Evolutionary conservation across 129 eudicot species (phyloP).

Genomic region (Saposhnikovia divaricata): DNA sequence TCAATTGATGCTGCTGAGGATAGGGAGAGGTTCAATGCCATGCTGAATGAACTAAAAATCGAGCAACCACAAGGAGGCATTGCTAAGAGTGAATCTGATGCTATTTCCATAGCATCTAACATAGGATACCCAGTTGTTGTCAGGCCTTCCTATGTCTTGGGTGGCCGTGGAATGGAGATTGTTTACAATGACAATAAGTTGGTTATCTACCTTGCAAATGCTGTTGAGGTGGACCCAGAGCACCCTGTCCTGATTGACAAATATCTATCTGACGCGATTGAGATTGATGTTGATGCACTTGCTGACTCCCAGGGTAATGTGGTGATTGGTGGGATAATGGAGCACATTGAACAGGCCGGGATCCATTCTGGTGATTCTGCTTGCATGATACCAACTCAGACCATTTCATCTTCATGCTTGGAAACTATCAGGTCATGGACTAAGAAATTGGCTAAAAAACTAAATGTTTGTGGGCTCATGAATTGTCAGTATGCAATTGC

Average conservation of each 20-base stretch:
- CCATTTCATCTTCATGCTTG: constrained; percentile 47
- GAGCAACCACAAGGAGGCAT: constrained; percentile 96
- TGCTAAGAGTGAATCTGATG: constrained; percentile 84
- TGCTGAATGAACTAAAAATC: constrained; percentile 61
- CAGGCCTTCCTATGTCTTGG: constrained; percentile 87
- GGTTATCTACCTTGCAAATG: constrained; percentile 58
- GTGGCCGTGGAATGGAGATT: constrained; percentile 98
- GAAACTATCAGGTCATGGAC: constrained; percentile 90
- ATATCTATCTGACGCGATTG: constrained; percentile 82
- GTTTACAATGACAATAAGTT: constrained; percentile 85
- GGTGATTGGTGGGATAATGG: constrained; percentile 98
- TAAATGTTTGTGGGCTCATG: constrained; percentile 87
- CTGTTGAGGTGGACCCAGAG: constrained; percentile 86
- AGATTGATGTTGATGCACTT: constrained; percentile 84
- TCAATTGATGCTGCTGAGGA: constrained; percentile 97
- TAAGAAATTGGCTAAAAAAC: constrained; percentile 61
- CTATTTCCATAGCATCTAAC: constrained; percentile 72
- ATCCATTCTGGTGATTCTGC: constrained; percentile 98
- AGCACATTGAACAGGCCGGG: constrained; percentile 95
- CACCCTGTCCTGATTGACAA: constrained; percentile 82
- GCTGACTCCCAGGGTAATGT: constrained; percentile 81
- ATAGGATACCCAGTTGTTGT: constrained; percentile 96
- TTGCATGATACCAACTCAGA: constrained; percentile 77
- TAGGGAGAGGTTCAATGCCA: constrained; percentile 84
- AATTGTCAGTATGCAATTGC: constrained; percentile 92